These are phyloP conservation scores for Saturnispora sekii DNA, from an alignment of 805 yeast genomes.

Conservation along the genomic window DNA sequence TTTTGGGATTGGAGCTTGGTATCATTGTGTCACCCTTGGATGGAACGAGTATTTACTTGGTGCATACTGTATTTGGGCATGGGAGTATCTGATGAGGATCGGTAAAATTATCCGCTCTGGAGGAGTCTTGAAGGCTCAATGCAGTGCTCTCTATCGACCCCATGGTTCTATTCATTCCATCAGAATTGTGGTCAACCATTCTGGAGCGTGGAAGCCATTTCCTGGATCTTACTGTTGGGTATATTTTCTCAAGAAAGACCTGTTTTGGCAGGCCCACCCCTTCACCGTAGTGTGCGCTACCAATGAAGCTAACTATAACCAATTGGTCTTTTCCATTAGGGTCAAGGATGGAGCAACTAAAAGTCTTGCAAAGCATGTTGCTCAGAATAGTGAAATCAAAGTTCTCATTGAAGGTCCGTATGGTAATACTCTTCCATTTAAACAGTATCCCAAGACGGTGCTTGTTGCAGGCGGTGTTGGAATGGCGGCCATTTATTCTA, in stretches of 20 bases:
- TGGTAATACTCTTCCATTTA: slow-evolving; percentile 40
- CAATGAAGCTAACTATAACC: slow-evolving; percentile 34
- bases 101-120: slow-evolving; percentile 52
- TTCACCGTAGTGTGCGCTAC: slow-evolving; percentile 43
- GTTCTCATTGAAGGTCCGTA: slow-evolving; percentile 55
- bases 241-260: slow-evolving; percentile 34
- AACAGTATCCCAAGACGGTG: slow-evolving; percentile 36
- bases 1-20: slow-evolving; percentile 37
- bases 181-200: slow-evolving; percentile 40
- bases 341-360: slow-evolving; percentile 47
- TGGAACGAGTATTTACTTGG: slow-evolving; percentile 45
- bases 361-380: slow-evolving; percentile 26
- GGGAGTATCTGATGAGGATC: slow-evolving; percentile 53
- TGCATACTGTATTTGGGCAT: slow-evolving; percentile 57
- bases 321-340: slow-evolving; percentile 34
- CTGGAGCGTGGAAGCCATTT: slow-evolving; percentile 42
- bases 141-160: slow-evolving; percentile 23
- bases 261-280: slow-evolving; percentile 63
- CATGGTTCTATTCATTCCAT: slow-evolving; percentile 30
- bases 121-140: slow-evolving; percentile 41
- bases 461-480: slow-evolving; percentile 61
- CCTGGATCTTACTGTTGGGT: slow-evolving; percentile 61
- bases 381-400: slow-evolving; percentile 26
- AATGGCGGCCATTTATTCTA: slow-evolving; percentile 44
- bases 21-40: slow-evolving; percentile 37